phyloP scores from a whole-genome alignment of 169 alveolate species.

The Cryptosporidium meleagridis region DNA sequence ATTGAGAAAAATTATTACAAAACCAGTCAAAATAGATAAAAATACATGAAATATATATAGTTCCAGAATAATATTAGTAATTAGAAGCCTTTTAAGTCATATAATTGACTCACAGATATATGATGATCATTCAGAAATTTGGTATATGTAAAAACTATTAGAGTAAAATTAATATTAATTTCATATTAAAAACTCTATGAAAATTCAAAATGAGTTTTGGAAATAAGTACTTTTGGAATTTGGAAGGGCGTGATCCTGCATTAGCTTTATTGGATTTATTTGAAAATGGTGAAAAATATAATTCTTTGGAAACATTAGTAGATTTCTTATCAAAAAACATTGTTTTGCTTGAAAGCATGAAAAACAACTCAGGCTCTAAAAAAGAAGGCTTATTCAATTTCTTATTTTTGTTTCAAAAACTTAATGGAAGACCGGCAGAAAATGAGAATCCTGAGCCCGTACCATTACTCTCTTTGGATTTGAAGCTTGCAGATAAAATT shows the following conservation, averaged over 20 bases:
- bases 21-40: not conserved
- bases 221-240: constrained; percentile 10
- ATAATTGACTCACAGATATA: not conserved
- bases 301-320: constrained; percentile 35
- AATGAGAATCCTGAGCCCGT: not conserved
- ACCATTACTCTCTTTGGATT: constrained; percentile 7
- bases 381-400: constrained; percentile 23
- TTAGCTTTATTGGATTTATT: not conserved
- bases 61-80: not conserved
- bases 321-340: constrained; percentile 39
- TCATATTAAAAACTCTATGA: not conserved
- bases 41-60: not conserved
- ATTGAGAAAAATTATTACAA: not conserved
- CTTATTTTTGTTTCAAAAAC: constrained; percentile 25
- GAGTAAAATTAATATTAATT: not conserved
- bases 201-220: not conserved
- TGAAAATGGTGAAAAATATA: not conserved
- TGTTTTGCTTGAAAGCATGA: not conserved
- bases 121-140: not conserved
- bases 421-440: not conserved
- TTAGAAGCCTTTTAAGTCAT: not conserved
- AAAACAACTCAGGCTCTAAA: not conserved
- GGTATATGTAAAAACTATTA: constrained; percentile 3
- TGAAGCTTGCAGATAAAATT: constrained; percentile 12
- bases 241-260: constrained; percentile 6